Evolutionary conservation across 208 protist genomes (phyloP), one percentile per base, ranked within the genome.

Genomic region (Leishmania tarentolae): DNA sequence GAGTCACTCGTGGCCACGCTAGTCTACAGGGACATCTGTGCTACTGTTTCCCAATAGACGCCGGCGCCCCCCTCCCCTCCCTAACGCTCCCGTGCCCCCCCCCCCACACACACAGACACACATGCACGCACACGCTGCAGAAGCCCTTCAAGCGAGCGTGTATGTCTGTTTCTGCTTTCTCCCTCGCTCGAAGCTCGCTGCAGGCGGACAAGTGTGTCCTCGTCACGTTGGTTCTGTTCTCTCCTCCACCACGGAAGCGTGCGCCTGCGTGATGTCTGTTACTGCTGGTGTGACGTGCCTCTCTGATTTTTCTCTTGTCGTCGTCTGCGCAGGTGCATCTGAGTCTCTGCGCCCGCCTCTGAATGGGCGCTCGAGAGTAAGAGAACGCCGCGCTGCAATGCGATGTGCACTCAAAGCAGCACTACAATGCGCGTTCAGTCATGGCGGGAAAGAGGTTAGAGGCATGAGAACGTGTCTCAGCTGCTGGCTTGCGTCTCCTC

Each of bases 1-100:
- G 82, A 85, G 71, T 81, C 82, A 6, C 82, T 85, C 28, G 63
- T 70, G 40, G 61, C 82, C 40, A 85, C 82, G 77, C 76, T 85
- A 52, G 82, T 85, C 77, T 75, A 85, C 65, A 72, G 82, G 31
- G 78, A 83, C 63, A 53, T 83, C 8, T 37, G 47, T 8, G 75
- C 28, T 6, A 76, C 37, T 15, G 56, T 73, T 28, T 46, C 56
- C 31, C 70, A 46, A 31, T 77, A 78, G 35, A 17, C 13, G 44
- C 24, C 70, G 35, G 31, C 40, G 7, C 63, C 42, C 65, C n/a
- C 68, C 61, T 24, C 24, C 13, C 74, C n/a, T 35, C 31, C 69
- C 61, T 17, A 28, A 53, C 31, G 53, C 47, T 17, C 13, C 28
- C 37, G 28, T 59, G 15, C 65, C 63, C 17, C 17, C 44, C 2